Percentiles rank a stretch among this genome's conserved stretches.
These are phyloP conservation scores for Pichia deserticola DNA, from an alignment of 805 yeast species.

Conservation along the genomic window DNA sequence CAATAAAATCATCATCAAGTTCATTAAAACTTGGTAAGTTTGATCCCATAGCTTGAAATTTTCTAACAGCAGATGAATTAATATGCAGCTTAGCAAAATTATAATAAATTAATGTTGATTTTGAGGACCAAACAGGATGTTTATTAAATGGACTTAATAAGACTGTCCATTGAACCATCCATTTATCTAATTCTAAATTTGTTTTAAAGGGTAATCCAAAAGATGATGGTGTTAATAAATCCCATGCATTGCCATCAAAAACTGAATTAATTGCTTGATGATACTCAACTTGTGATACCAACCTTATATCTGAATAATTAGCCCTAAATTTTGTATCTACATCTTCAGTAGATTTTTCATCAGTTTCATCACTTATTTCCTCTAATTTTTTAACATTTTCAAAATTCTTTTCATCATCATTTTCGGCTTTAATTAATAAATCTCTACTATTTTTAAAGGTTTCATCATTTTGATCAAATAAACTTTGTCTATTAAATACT, in stretches of 20 bases:
- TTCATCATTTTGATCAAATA: conserved; percentile 42
- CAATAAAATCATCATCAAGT: conserved; percentile 12
- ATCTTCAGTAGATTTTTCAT: background rate
- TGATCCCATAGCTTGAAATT: conserved; percentile 30
- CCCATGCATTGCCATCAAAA: conserved; percentile 55
- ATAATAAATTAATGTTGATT: conserved; percentile 61
- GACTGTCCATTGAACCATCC: conserved; percentile 81
- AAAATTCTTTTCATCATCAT: background rate
- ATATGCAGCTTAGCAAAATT: conserved; percentile 73
- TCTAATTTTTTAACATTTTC: background rate
- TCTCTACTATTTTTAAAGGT: conserved; percentile 36
- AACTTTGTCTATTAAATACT: conserved; percentile 49
- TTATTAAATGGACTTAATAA: conserved; percentile 49
- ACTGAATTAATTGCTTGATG: conserved; percentile 56
- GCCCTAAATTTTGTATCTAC: conserved; percentile 1
- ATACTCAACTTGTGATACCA: conserved; percentile 62
- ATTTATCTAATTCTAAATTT: conserved; percentile 59
- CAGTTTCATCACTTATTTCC: background rate
- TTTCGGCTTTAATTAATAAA: conserved; percentile 23
- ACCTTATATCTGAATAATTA: conserved; percentile 41
- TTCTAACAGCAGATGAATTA: conserved; percentile 43
- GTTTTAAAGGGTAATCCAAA: conserved; percentile 65
- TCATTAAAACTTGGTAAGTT: conserved; percentile 22
- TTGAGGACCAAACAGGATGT: conserved; percentile 56
- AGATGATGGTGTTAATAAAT: conserved; percentile 47